A percentile compares a stretch with the other conserved stretches of the same genome.
Conservation (phyloP, 2,329 filamentous ascomycete species). For the Ambrosiella cleistominuta region DNA sequence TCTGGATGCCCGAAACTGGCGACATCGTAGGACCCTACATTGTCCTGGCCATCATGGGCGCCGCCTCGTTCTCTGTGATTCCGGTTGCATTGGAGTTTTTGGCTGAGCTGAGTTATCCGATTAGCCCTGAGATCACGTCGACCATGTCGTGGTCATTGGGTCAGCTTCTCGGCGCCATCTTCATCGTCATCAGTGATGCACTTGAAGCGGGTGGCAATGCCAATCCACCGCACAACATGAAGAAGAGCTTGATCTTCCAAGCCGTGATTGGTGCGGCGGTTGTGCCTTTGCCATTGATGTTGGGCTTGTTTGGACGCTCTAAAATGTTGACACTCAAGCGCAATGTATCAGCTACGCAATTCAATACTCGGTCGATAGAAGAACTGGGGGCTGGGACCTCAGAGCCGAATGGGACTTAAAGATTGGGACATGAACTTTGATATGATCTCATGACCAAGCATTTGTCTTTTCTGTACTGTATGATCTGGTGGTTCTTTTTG, state of each 20-base stretch:
- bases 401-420: not conserved
- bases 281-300: conserved; percentile 47
- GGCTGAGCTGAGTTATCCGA: conserved; percentile 72
- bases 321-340: not conserved
- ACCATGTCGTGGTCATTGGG: conserved; percentile 75
- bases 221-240: conserved; percentile 54
- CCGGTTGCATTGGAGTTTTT: conserved; percentile 77
- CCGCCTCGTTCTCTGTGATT: conserved; percentile 60
- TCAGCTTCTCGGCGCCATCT: conserved; percentile 68
- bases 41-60: conserved; percentile 60
- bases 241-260: conserved; percentile 57
- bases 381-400: not conserved
- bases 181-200: conserved; percentile 68
- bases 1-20: conserved; percentile 53
- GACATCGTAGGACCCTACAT: conserved; percentile 52
- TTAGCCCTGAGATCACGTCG: conserved; percentile 69
- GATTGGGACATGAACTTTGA: not conserved
- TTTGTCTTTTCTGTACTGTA: not conserved
- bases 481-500: no score
- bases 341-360: not conserved
- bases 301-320: conserved; percentile 51
- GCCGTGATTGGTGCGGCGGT: conserved; percentile 50
- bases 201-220: conserved; percentile 38
- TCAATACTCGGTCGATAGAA: not conserved
- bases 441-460: not conserved